Evolutionary conservation across 2,329 filamentous ascomycete genomes (phyloP), one percentile per base, ranked within the genome.

Genomic region (Trichoderma breve): DNA sequence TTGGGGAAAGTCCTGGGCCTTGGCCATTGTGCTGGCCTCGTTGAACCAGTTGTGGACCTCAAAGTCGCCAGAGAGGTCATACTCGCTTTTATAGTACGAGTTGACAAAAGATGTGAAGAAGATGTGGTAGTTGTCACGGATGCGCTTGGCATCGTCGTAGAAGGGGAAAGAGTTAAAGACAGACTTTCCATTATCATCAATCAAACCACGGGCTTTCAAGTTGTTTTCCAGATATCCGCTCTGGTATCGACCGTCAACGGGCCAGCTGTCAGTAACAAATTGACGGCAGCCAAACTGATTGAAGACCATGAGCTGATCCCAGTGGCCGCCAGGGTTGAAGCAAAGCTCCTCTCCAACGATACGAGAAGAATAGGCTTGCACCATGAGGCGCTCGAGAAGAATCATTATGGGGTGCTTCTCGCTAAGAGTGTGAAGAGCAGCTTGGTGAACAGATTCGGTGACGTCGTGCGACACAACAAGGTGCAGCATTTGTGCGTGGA

Each of bases 371-470:
- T 74, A 75, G 6, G 70, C 74, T 51, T 76, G 74, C 21, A 75
- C 79, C 81, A 74, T 76, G 80, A 78, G 65, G 36, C 74, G 74
- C 28, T 81, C 77, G 2, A 84, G 73, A 7, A 85, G 74, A 5
- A 76, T 81, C 51, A 81, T 75, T 12, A 87, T 75, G 0, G 85
- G 85, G 76, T 87, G 85, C 5, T 81, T 74, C 14, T 81, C 78
- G 72, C 83, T 84, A 61, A 87, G 72, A 1, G 83, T 83, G n/a
- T 84, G 80, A 26, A 84, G 78, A 0, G 84, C 85, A 14, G 85
- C 83, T 72, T 83, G 75, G 75, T 84, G 83, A 1, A 81, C 80
- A 66, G 82, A 81, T 73, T 87, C 84, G 4, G 80, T 76, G 12
- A 84, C 81, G 18, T 79, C 81, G 73, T 87, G 85, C 0, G 82